Percentiles rank a stretch among this genome's conserved stretches.
These are phyloP conservation scores for Malus hybrid DNA, from an alignment of 331 rosid genomes.

Conservation along the genomic window DNA sequence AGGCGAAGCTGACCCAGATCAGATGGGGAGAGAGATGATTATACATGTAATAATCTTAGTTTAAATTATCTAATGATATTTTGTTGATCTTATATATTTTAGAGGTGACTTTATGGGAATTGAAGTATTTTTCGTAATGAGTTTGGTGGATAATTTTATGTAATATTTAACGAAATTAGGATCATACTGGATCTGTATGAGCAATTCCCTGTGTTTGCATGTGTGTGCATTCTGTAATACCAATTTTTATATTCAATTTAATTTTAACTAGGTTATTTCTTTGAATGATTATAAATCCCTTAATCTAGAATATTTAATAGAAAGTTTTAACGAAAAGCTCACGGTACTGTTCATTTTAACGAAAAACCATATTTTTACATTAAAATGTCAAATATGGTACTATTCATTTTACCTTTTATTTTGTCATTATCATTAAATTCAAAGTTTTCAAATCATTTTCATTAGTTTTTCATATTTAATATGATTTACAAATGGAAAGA, in stretches of 20 bases:
- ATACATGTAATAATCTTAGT: not conserved
- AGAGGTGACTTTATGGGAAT: not conserved
- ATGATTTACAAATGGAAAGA: not conserved
- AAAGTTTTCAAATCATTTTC: too few relatives aligned
- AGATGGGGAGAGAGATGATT: not conserved
- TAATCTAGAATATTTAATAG: not conserved
- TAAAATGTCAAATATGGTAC: too few relatives aligned
- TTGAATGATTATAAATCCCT: not conserved
- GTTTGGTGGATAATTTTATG: not conserved
- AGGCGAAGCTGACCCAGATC: conserved; percentile 85
- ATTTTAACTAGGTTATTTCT: not conserved
- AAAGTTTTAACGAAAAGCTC: too few relatives aligned
- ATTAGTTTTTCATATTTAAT: not conserved
- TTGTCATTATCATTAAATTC: too few relatives aligned
- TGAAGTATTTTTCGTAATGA: not conserved
- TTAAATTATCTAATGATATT: not conserved
- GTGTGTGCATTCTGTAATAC: too few relatives aligned
- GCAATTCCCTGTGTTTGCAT: not conserved
- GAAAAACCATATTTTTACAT: too few relatives aligned
- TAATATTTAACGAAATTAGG: not conserved
- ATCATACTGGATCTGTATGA: not conserved
- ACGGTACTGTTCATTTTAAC: too few relatives aligned
- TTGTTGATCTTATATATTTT: not conserved
- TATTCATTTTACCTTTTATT: too few relatives aligned
- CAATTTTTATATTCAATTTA: not conserved